These are phyloP conservation scores for Lyophyllum decastes DNA, from an alignment of 768 basidiomycete species.

Conservation along the genomic window DNA sequence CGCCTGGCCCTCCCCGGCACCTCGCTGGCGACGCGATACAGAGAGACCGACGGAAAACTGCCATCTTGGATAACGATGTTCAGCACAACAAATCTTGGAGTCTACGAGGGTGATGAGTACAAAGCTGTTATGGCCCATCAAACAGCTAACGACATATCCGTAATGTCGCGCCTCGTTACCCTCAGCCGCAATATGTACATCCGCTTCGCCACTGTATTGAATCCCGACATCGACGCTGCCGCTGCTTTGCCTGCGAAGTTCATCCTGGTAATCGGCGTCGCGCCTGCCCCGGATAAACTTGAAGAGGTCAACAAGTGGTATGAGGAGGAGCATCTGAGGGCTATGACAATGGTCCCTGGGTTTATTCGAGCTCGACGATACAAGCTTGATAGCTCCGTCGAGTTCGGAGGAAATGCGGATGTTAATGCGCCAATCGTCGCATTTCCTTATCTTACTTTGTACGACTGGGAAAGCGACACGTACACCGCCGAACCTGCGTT, in stretches of 20 bases:
- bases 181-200: conserved; percentile 28
- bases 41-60: conserved; percentile 22
- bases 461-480: conserved; percentile 15
- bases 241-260: conserved; percentile 15
- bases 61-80: conserved; percentile 33
- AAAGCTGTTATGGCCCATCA: conserved; percentile 21
- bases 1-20: conserved; percentile 29
- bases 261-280: conserved; percentile 18
- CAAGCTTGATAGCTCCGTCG: conserved; percentile 16
- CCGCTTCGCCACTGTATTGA: conserved; percentile 13
- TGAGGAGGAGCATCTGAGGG: conserved; percentile 26
- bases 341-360: conserved; percentile 29
- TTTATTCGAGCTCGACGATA: conserved; percentile 30
- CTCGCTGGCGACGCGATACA: conserved; percentile 28
- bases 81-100: conserved; percentile 23
- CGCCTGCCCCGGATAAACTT: conserved; percentile 17
- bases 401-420: conserved; percentile 16
- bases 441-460: conserved; percentile 9
- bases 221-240: conserved; percentile 8
- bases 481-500: conserved; percentile 6
- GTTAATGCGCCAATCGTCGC: background rate
- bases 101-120: conserved; percentile 22
- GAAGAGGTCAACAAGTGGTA: conserved; percentile 32
- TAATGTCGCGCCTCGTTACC: conserved; percentile 23
- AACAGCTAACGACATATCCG: conserved; percentile 24